Base-by-base conservation (phyloP, 495 filamentous ascomycete species). In the Cercophora newfieldiana region DNA sequence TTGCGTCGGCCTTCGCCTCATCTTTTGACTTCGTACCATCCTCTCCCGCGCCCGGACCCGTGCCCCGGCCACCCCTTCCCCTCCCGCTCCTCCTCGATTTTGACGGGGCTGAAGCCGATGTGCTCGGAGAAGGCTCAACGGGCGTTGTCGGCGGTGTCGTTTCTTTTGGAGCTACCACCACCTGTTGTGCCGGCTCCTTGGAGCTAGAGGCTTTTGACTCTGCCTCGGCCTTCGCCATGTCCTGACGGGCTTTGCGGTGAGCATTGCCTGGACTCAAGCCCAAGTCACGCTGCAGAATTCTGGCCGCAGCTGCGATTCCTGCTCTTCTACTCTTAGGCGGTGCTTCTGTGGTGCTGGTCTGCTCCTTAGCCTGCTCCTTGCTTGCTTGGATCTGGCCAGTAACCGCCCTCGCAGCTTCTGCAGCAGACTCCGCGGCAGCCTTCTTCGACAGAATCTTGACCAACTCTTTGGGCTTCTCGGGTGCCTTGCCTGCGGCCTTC, bases 251-350 rank as follows among this genome's bases (percentile, higher is more conserved):
- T 70, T 80, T 81, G 25, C 84, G 76, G 69, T 85, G 83, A 10
- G 83, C 82, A 55, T 81, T 85, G 60, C 86, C 84, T 6, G 86
- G 84, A 51, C 87, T 86, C n/a, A 98, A 83, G 19, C 94, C 95
- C 19, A 97, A 81, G 75, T 98, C 95, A 18, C 94, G 88, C 70
- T 97, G 93, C 24, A 98, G 77, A 65, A 98, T 97, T 53, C 89
- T 88, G 19, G 92, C 91, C 5, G 92, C 93, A 25, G 85, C 89
- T 29, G 88, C 85, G 37, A 87, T 89, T 67, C 86, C 91, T 8
- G 90, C 91, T 65, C 92, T 86, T 44, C 83, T 76, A 60, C 78
- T 81, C 78, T 81, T 79, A 12, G 78, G 65, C 22, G 75, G 59
- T 24, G 77, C 62, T 37, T 80, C 77, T 63, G 74, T 31, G 30